A percentile compares a stretch with the other conserved stretches of the same genome.
Conservation (phyloP, 805 yeast species). For the Pichia cabralensis region DNA sequence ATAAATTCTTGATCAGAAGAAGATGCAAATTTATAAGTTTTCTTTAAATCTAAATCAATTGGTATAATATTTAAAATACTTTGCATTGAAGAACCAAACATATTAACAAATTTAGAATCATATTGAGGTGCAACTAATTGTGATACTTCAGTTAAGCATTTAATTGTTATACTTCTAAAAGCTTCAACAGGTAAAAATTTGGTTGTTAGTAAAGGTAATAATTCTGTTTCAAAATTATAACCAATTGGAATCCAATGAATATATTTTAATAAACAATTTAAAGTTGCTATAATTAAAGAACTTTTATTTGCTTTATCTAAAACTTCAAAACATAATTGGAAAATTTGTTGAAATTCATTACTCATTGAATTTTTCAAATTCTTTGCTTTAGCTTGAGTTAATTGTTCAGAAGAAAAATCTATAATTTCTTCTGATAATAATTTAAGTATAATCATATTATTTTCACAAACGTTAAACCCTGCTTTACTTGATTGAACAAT, state of each 20-base stretch:
- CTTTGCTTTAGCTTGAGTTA: conserved; percentile 92
- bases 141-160: conserved; percentile 89
- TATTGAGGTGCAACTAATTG: conserved; percentile 48
- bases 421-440: conserved; percentile 91
- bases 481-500: conserved; percentile 76
- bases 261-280: conserved; percentile 73
- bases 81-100: conserved; percentile 67
- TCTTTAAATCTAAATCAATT: conserved; percentile 55
- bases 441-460: conserved; percentile 88
- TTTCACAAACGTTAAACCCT: conserved; percentile 90
- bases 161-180: conserved; percentile 75
- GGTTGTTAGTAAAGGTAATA: conserved; percentile 59
- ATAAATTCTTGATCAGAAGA: conserved; percentile 86
- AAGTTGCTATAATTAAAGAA: conserved; percentile 73
- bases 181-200: conserved; percentile 72
- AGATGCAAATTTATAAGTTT: conserved; percentile 63
- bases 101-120: conserved; percentile 48
- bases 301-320: conserved; percentile 83
- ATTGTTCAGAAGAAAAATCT: conserved; percentile 89
- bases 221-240: conserved; percentile 80
- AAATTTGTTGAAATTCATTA: conserved; percentile 86
- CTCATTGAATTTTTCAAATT: conserved; percentile 75
- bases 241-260: conserved; percentile 92
- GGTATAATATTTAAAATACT: conserved; percentile 64
- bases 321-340: conserved; percentile 87